Evolutionary conservation across 2,329 filamentous ascomycete species (phyloP).

Genomic region (Cladosporium sp.): DNA sequence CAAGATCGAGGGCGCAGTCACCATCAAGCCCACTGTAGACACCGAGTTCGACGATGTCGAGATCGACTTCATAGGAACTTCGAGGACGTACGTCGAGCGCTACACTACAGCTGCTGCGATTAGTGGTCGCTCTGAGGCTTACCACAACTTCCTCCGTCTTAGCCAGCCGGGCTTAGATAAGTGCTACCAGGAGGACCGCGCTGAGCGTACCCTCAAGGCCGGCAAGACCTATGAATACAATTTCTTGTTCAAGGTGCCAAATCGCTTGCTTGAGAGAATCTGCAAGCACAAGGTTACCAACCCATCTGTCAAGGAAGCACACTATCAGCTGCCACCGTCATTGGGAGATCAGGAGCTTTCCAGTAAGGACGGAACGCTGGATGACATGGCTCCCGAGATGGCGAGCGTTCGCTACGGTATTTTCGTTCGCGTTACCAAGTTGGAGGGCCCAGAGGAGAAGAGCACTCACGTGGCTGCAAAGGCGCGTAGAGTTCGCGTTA

Average conservation of each 20-base stretch:
- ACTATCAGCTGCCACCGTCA: constrained; percentile 58
- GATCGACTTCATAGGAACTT: constrained; percentile 54
- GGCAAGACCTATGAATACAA: constrained; percentile 55
- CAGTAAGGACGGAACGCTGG: constrained; percentile 44
- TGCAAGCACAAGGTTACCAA: constrained; percentile 54
- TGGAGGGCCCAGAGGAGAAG: constrained; percentile 38
- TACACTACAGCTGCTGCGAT: constrained; percentile 49
- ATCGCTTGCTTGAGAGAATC: constrained; percentile 55
- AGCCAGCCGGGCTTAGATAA: constrained; percentile 54
- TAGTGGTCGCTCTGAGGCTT: constrained; percentile 52
- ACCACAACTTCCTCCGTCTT: constrained; percentile 59
- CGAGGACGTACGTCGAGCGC: constrained; percentile 53
- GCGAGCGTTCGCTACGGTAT: constrained; percentile 56
- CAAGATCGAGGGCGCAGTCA: constrained; percentile 51
- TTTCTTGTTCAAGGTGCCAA: constrained; percentile 61
- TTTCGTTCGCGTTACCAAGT: constrained; percentile 31
- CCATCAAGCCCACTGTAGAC: constrained; percentile 48
- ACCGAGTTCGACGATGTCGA: constrained; percentile 55
- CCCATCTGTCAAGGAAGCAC: constrained; percentile 50
- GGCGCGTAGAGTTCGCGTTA: constrained; percentile 54
- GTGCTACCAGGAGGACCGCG: constrained; percentile 48
- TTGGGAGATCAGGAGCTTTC: constrained; percentile 54
- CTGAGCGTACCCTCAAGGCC: constrained; percentile 47
- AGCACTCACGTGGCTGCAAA: constrained; percentile 46
- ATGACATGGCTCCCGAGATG: constrained; percentile 63